Base-by-base conservation (phyloP, 73 alveolate species). In the Halteria grandinella region DNA sequence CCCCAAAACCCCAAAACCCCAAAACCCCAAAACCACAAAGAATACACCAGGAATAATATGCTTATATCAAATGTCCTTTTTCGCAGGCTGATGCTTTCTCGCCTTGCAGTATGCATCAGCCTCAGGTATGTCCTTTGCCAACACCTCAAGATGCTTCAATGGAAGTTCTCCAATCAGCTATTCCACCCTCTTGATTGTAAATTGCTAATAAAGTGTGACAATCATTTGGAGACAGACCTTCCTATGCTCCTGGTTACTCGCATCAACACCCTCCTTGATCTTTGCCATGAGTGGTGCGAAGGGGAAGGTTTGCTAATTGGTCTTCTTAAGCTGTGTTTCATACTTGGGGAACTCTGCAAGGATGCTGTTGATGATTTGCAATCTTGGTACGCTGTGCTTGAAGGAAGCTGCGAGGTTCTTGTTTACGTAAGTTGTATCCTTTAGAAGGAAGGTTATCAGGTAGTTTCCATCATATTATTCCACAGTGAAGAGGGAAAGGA, bases 61-160 rank as follows among this genome's bases (percentile, higher is more conserved):
- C n/a, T n/a, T n/a, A n/a, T n/a, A n/a, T n/a, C n/a, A n/a, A n/a
- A n/a, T n/a, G n/a, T n/a, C n/a, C n/a, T n/a, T n/a, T n/a, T n/a
- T n/a, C n/a, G n/a, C n/a, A n/a, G n/a, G n/a, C n/a, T 32, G 44
- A 28, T 34, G 55, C 36, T 66, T 66, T 25, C 47, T 44, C 47
- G 47, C 20, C 27, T 73, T 73, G 11, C 52, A 29, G 31, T 73
- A 73, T 4, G 76, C 55, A 18, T 73, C 85, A 20, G 29, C 69
- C 57, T 73, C 85, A 34, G 85, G 85, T 14, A 73, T 73, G 27
- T 73, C 63, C 27, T 73, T 73, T 1, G 2, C 24, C 15, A 73
- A 25, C 1, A 73, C 43, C 45, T 73, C 74, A 15, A 73, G 57
- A 32, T 55, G 52, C 44, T 73, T 34, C 6, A 53, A 32, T 7